A percentile compares a stretch with the other conserved stretches of the same genome.
Evolutionary conservation across 495 filamentous ascomycete species (phyloP).

Genomic region (Lepraria neglecta): DNA sequence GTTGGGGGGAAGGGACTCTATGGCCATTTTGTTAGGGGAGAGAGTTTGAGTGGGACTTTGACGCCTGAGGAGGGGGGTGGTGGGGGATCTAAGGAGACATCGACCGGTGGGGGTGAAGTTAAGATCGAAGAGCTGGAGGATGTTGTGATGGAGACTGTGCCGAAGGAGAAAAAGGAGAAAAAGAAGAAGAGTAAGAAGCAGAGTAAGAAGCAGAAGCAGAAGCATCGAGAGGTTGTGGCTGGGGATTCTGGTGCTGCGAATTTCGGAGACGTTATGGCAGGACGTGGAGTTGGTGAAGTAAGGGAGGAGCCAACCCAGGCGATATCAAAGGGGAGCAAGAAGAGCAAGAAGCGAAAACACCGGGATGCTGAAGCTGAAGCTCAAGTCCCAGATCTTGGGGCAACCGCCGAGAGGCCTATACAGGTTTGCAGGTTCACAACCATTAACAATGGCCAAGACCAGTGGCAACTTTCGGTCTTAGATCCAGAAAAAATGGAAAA

Average conservation of each 20-base stretch:
- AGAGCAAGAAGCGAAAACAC: background rate
- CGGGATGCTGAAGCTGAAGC: background rate
- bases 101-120: background rate
- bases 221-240: no score
- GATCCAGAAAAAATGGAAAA: no score
- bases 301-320: no score
- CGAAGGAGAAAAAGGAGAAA: background rate
- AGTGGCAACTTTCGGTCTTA: no score
- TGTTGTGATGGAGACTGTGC: background rate
- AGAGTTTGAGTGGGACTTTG: slow-evolving; percentile 63
- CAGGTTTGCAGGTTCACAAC: no score
- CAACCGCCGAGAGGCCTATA: background rate
- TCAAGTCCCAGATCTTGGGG: background rate
- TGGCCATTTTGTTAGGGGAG: slow-evolving; percentile 71
- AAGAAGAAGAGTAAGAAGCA: no score
- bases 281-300: no score
- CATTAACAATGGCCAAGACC: no score
- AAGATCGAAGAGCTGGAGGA: background rate
- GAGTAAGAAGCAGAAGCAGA: no score
- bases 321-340: background rate
- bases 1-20: slow-evolving; percentile 61
- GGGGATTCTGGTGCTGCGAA: no score
- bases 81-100: background rate
- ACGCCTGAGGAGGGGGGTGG: slow-evolving; percentile 26
- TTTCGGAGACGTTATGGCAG: no score